These are phyloP conservation scores for Suhomyces guaymorum DNA, from an alignment of 1,139 yeast species.

Conservation along the genomic window DNA sequence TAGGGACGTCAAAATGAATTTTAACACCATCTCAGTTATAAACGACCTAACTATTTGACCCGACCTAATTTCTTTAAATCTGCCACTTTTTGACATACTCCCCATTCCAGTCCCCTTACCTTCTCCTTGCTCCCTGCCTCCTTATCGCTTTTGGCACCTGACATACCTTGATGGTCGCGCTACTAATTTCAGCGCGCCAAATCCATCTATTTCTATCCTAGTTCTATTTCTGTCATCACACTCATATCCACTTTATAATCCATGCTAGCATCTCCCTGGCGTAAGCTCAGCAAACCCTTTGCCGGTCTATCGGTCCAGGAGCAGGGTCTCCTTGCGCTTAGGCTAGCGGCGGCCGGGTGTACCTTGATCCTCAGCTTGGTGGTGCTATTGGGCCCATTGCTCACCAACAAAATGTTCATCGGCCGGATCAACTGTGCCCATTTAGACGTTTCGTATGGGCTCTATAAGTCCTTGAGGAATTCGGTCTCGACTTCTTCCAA, in stretches of 20 bases:
- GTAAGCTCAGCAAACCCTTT: conserved; percentile 17
- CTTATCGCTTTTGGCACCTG: not conserved
- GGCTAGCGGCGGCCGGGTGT: conserved; percentile 28
- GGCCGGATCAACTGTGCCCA: conserved; percentile 50
- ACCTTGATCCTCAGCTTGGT: conserved; percentile 26
- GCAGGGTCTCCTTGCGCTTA: conserved; percentile 28
- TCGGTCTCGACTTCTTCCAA: conserved; percentile 30
- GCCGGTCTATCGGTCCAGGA: conserved; percentile 33
- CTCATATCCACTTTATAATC: not conserved
- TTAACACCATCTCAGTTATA: too few relatives aligned
- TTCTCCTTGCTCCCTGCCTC: not conserved
- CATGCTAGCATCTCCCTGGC: conserved; percentile 5
- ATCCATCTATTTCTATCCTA: not conserved
- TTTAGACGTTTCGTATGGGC: conserved; percentile 51
- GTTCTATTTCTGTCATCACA: too few relatives aligned
- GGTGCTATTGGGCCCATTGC: conserved; percentile 32
- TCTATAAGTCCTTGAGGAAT: conserved; percentile 46
- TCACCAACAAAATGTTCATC: conserved; percentile 30
- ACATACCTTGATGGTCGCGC: too few relatives aligned
- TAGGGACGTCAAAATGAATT: too few relatives aligned
- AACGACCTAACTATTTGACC: too few relatives aligned
- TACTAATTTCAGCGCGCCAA: not conserved
- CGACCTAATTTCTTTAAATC: too few relatives aligned
- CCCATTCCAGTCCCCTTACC: not conserved
- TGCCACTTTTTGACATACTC: too few relatives aligned